These are phyloP conservation scores for Candida nonsorbophila DNA, from an alignment of 805 yeast species.

Conservation along the genomic window DNA sequence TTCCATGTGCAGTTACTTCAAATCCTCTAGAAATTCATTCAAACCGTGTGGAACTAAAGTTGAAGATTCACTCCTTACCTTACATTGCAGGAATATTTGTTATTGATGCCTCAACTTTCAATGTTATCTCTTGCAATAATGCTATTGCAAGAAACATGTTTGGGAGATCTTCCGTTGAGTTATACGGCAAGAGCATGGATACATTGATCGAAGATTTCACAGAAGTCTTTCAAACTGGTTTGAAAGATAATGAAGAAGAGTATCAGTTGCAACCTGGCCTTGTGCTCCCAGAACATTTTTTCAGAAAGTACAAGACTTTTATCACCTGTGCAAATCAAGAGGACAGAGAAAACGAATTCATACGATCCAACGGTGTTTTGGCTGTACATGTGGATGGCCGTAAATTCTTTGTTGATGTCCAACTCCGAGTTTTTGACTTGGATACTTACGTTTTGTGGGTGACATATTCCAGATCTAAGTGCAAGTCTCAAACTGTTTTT, in stretches of 20 bases:
- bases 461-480: conserved; percentile 60
- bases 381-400: conserved; percentile 72
- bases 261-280: conserved; percentile 49
- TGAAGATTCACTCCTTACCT: conserved; percentile 73
- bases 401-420: conserved; percentile 65
- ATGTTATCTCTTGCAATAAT: conserved; percentile 67
- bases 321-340: conserved; percentile 18
- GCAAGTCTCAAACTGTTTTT: no score
- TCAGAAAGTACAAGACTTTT: conserved; percentile 61
- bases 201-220: conserved; percentile 60
- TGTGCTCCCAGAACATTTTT: conserved; percentile 88
- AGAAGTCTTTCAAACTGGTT: conserved; percentile 37
- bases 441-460: conserved; percentile 74
- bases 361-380: conserved; percentile 59
- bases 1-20: conserved; percentile 73
- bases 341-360: conserved; percentile 45
- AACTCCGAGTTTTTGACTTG: conserved; percentile 61
- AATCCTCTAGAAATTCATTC: conserved; percentile 48
- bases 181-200: conserved; percentile 41
- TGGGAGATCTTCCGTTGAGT: conserved; percentile 54
- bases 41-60: conserved; percentile 37
- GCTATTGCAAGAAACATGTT: conserved; percentile 76
- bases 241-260: conserved; percentile 17
- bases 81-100: conserved; percentile 85
- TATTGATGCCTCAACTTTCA: conserved; percentile 45